Evolutionary conservation across 495 filamentous ascomycete species (phyloP).

Genomic region (Penicillium cataractarum): DNA sequence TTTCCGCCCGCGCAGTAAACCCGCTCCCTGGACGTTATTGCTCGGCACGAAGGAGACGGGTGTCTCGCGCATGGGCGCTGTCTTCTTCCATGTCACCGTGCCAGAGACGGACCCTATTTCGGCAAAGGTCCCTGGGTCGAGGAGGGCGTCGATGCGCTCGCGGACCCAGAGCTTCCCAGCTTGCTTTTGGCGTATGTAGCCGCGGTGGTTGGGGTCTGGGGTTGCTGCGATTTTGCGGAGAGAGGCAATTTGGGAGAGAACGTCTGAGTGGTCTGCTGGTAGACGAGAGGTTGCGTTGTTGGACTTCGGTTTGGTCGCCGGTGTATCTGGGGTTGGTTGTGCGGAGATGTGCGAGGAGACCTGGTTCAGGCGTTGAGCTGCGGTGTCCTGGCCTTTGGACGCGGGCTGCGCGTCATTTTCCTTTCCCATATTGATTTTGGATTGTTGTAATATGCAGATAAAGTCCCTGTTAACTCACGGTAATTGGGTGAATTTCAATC

Average conservation of each 20-base stretch:
- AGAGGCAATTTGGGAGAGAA: constrained; percentile 53
- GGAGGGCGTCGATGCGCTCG: constrained; percentile 58
- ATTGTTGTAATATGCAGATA: neutral
- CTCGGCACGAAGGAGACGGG: constrained; percentile 53
- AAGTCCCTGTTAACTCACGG: neutral
- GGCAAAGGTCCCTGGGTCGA: constrained; percentile 55
- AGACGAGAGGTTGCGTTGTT: constrained; percentile 35
- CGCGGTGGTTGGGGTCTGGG: constrained; percentile 54
- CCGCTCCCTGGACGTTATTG: constrained; percentile 57
- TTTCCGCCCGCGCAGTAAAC: constrained; percentile 53
- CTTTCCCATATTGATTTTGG: constrained; percentile 23
- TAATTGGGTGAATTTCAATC: neutral
- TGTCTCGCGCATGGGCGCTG: constrained; percentile 50
- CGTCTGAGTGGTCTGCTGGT: constrained; percentile 64
- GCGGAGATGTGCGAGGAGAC: constrained; percentile 40
- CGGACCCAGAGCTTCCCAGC: constrained; percentile 69
- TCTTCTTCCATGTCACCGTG: constrained; percentile 60
- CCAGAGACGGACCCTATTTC: constrained; percentile 64
- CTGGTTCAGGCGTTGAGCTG: constrained; percentile 40
- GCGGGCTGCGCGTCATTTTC: constrained; percentile 17
- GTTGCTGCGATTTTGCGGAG: constrained; percentile 55
- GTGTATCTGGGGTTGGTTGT: constrained; percentile 10
- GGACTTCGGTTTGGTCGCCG: constrained; percentile 23
- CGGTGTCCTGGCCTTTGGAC: constrained; percentile 23
- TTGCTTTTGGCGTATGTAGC: constrained; percentile 63